Evolutionary conservation across 2,329 filamentous ascomycete genomes (phyloP).

Genomic region (Penicillium sclerotiorum): DNA sequence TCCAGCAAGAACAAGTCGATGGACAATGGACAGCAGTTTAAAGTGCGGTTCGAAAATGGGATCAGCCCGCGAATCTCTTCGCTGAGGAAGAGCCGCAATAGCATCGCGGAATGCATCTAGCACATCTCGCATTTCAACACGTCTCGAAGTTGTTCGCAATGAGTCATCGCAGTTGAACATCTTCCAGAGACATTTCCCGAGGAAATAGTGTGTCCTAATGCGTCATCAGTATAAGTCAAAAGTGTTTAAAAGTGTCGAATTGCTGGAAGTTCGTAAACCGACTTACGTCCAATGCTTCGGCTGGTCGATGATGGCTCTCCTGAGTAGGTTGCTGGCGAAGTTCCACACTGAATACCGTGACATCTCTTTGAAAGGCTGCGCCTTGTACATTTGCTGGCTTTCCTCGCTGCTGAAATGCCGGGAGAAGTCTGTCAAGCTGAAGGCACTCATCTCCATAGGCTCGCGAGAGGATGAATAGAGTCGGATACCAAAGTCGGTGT

Average conservation of each 20-base stretch:
- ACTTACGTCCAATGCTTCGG: conserved; percentile 66
- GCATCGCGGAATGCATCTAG: conserved; percentile 61
- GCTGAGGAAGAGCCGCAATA: conserved; percentile 63
- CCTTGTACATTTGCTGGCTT: conserved; percentile 59
- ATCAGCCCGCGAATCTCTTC: conserved; percentile 64
- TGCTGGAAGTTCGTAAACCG: neutral
- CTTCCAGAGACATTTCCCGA: conserved; percentile 73
- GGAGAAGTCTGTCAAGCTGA: conserved; percentile 62
- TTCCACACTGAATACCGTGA: conserved; percentile 65
- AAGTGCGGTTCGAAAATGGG: conserved; percentile 90
- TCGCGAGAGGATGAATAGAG: conserved; percentile 70
- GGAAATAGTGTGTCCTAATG: conserved; percentile 64
- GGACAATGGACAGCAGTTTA: conserved; percentile 78
- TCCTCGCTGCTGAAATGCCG: conserved; percentile 62
- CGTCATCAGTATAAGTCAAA: neutral
- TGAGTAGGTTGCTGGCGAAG: conserved; percentile 64
- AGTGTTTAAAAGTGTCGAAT: too few species aligned
- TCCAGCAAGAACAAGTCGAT: conserved; percentile 71
- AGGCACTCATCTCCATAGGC: conserved; percentile 69
- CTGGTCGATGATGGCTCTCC: conserved; percentile 59
- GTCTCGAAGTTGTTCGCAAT: conserved; percentile 39
- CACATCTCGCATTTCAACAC: conserved; percentile 50
- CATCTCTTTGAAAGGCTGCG: conserved; percentile 60
- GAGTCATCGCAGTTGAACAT: conserved; percentile 58
- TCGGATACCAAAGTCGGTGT: conserved; percentile 68